Conservation (phyloP, 345 rosid genomes). For the Eucalyptus curtisii region DNA sequence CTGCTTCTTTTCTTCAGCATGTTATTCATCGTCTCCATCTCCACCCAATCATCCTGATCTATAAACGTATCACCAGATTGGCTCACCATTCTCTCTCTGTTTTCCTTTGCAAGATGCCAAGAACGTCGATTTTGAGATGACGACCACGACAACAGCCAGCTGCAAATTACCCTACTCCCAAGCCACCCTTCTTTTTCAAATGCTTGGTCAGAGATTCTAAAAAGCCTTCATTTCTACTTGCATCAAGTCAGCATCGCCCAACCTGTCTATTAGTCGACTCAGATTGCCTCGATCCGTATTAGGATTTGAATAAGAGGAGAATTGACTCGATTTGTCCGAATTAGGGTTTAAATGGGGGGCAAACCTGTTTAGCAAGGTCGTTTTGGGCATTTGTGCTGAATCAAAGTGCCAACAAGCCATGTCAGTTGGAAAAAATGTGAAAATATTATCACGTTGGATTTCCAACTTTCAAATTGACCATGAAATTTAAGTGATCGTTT, state of each 20-base stretch:
- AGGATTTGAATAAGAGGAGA: background rate
- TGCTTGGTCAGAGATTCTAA: background rate
- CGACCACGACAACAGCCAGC: background rate
- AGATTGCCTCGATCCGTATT: background rate
- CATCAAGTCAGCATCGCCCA: background rate
- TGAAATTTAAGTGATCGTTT: too few relatives aligned
- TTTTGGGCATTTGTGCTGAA: background rate
- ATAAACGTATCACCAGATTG: background rate
- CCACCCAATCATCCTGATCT: background rate
- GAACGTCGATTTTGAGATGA: background rate
- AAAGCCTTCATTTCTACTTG: too few relatives aligned
- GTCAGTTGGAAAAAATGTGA: too few relatives aligned
- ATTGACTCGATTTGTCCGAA: background rate
- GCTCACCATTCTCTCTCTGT: background rate
- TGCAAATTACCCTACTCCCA: background rate
- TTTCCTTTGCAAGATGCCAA: background rate
- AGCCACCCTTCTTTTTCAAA: background rate
- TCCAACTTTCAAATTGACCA: too few relatives aligned
- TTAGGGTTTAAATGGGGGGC: background rate
- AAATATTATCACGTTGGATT: too few relatives aligned
- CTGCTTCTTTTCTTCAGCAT: background rate
- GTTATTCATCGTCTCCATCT: background rate
- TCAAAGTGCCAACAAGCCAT: background rate
- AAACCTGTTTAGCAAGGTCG: background rate
- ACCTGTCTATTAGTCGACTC: accelerated